A percentile compares a stretch with the other conserved stretches of the same genome.
Conservation (phyloP, 1,284 basidiomycete species). For the Cutaneotrichosporon sp. region DNA sequence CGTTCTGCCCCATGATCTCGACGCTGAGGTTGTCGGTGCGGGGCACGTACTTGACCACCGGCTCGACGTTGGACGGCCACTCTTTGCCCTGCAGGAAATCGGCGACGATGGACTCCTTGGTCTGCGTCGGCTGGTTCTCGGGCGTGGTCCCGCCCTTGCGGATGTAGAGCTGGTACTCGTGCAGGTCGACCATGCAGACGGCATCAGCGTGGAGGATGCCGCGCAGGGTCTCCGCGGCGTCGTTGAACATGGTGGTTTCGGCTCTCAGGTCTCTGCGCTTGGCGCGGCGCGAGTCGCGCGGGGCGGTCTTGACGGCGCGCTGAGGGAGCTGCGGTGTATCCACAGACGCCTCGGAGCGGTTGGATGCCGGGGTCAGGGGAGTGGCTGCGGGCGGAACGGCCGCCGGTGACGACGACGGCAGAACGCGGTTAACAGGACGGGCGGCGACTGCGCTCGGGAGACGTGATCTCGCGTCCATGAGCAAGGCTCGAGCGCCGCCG, state of each 20-base stretch:
- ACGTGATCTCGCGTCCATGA: background rate
- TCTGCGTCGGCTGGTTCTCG: constrained; percentile 9
- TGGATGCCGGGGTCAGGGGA: background rate
- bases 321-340: background rate
- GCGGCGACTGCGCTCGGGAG: background rate
- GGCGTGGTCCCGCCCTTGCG: constrained; percentile 13
- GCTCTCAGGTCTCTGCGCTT: constrained; percentile 26
- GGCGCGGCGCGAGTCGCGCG: constrained; percentile 31
- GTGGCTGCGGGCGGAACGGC: background rate
- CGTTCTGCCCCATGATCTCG: constrained; percentile 29
- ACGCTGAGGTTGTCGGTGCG: constrained; percentile 11
- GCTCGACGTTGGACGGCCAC: constrained; percentile 40
- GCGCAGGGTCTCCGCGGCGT: constrained; percentile 38
- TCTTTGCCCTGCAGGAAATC: constrained; percentile 37
- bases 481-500: background rate
- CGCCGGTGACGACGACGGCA: background rate
- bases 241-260: constrained; percentile 30
- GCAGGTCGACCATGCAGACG: constrained; percentile 38
- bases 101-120: constrained; percentile 34
- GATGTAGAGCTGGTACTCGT: constrained; percentile 44
- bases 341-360: background rate
- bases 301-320: constrained; percentile 33
- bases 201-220: constrained; percentile 41
- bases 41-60: constrained; percentile 37
- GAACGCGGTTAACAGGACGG: background rate